Base-by-base conservation (phyloP, 2,329 filamentous ascomycete genomes). In the Diaporthe sp. region DNA sequence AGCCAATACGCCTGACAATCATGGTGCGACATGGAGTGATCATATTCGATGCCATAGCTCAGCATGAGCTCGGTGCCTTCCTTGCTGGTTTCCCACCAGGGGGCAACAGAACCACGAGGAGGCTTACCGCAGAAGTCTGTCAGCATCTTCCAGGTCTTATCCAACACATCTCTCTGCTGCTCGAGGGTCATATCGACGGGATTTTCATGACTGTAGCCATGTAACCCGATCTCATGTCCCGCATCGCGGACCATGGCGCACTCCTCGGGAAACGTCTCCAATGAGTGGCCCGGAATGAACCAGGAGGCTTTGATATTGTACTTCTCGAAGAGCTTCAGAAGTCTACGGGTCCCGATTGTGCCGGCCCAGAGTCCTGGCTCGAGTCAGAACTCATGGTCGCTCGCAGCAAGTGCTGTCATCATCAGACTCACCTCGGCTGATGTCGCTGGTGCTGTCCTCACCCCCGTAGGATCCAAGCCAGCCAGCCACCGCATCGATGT, bases 401-500 rank as follows among this genome's bases (percentile, higher is more conserved):
- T 13, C 10, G 10, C 10, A 13, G 13, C 10, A 50, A n/a, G 1
- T 10, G 12, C 13, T n/a, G 25, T 13, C 9, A 69, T 19, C 32
- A 63, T 37, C 37, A 53, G 8, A 76, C 77, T 76, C 78, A 90
- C 92, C 92, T 86, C 93, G 87, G 79, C 90, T 92, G 76, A 95
- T 94, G 78, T 95, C 93, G 79, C 88, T 93, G 1, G 89, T 91
- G 10, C 89, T 92, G 79, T 95, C 93, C 81, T 94, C 89, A 50
- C 93, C 92, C 22, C 92, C 92, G 78, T 95, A 95, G 0, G 90
- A 93, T 0, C 93, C 93, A 0, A 95, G 85, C 93, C 93, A 95
- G 12, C 93, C 92, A 1, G 92, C 90, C 2, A 94, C 92, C n/a
- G 92, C 93, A 77, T 95, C 93, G 35, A 95, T 92, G 75, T 95